phyloP scores from a whole-genome alignment of 2,329 filamentous ascomycete genomes.

The Claviceps digitariae region DNA sequence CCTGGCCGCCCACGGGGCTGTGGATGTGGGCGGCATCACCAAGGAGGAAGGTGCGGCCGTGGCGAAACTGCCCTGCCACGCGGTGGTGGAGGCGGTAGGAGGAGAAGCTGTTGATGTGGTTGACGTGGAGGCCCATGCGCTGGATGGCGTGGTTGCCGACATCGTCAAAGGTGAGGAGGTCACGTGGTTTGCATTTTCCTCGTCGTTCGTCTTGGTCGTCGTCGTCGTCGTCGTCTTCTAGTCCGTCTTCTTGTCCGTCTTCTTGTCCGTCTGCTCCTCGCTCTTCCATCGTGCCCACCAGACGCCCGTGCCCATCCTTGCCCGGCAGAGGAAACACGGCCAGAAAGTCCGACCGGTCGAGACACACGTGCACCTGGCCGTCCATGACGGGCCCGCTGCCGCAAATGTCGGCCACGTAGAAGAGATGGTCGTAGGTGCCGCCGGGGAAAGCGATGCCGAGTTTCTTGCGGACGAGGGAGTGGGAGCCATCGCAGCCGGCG shows the following conservation, averaged over 20 bases:
- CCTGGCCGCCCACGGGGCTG: slow-evolving; percentile 41
- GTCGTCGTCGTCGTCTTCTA: background rate
- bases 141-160: background rate
- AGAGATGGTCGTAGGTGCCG: slow-evolving; percentile 1
- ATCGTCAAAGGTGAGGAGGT: background rate
- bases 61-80: background rate
- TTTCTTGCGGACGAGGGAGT: slow-evolving; percentile 1
- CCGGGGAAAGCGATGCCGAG: background rate
- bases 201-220: no score
- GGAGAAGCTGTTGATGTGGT: background rate
- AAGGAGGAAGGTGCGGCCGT: slow-evolving; percentile 24
- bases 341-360: slow-evolving; percentile 1
- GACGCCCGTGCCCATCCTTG: background rate
- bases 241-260: no score
- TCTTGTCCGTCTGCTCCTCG: no score
- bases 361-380: slow-evolving; percentile 1
- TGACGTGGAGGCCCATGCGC: background rate
- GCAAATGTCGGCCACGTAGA: slow-evolving; percentile 1
- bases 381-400: background rate
- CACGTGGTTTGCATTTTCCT: no score
- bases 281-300: background rate
- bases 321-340: slow-evolving; percentile 1
- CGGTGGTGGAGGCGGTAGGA: slow-evolving; percentile 2
- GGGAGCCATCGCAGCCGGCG: slow-evolving; percentile 1
- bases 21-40: slow-evolving; percentile 46